Base-by-base conservation (phyloP, 2,329 filamentous ascomycete species). In the Arthroderma uncinatum region DNA sequence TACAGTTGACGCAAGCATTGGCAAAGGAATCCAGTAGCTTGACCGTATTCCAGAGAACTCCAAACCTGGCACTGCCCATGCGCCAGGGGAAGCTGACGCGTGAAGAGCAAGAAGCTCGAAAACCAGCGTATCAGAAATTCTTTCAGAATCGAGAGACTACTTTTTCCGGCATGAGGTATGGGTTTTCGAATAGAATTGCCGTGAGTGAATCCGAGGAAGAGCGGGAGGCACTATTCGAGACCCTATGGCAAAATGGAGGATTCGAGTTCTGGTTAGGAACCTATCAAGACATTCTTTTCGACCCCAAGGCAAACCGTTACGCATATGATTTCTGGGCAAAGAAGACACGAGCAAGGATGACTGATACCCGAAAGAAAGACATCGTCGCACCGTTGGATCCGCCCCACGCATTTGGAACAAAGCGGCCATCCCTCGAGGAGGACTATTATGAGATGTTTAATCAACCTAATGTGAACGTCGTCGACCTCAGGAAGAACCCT, bases 31-130 rank as follows among this genome's bases (percentile, higher is more conserved):
- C 77, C 0, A 75, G 72, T 4, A 68, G 78, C 1, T 61, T 87
- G 23, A 76, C 70, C 1, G 66, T 71, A 0, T 72, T 86, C 67
- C 82, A 86, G 63, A 77, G 84, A 9, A 86, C 82, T 0, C 84
- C 84, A 0, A 87, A 86, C 61, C 69, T 84, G 2, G 80, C 80
- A 0, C 64, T 86, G 0, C 82, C 82, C 0, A 84, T 87, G 81
- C 72, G 75, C 2, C 75, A 79, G 58, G 70, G 71, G 2, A 58
- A 71, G 0, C 66, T 84, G 36, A 75, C 74, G 1, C 67, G 66
- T 9, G 73, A 76, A 58, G 77, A 80, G 61, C 78, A 84, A 62
- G 70, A 79, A 10, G 62, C 62, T 1, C 66, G 63, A 23, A 76
- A 78, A 63, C 58, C 58, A 5, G 67, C 64, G 21, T 79, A 79